Conservation (phyloP, 2,329 filamentous ascomycete species). For the Pyricularia sp. region DNA sequence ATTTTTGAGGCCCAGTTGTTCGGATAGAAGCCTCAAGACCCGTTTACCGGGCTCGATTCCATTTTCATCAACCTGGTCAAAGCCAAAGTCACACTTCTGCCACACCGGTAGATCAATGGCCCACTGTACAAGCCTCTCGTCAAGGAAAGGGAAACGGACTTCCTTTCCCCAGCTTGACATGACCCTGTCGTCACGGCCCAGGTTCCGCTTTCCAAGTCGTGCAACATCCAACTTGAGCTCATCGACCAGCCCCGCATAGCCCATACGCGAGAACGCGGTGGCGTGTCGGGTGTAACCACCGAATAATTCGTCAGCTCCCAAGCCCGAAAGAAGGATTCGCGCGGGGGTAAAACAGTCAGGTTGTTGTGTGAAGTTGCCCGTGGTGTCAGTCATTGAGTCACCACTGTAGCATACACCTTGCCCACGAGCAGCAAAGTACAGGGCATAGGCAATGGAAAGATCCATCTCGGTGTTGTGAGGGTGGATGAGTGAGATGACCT, state of each 20-base stretch:
- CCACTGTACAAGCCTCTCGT: slow-evolving; percentile 78
- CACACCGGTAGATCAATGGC: slow-evolving; percentile 65
- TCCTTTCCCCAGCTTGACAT: slow-evolving; percentile 86
- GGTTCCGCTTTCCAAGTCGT: slow-evolving; percentile 83
- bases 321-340: slow-evolving; percentile 78
- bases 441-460: slow-evolving; percentile 79
- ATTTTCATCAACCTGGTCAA: slow-evolving; percentile 16
- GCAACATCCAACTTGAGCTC: slow-evolving; percentile 81
- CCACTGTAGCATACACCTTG: slow-evolving; percentile 35
- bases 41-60: slow-evolving; percentile 71
- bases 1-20: slow-evolving; percentile 58
- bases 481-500: slow-evolving; percentile 69
- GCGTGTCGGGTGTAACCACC: slow-evolving; percentile 84
- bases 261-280: slow-evolving; percentile 60
- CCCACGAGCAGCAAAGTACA: slow-evolving; percentile 91
- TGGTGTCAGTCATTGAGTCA: slow-evolving; percentile 11
- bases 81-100: slow-evolving; percentile 84
- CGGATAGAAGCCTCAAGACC: slow-evolving; percentile 67
- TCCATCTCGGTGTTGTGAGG: slow-evolving; percentile 99
- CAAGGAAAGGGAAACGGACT: slow-evolving; percentile 81
- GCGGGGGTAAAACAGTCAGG: slow-evolving; percentile 47
- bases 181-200: slow-evolving; percentile 86
- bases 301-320: slow-evolving; percentile 94
- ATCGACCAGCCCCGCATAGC: slow-evolving; percentile 63
- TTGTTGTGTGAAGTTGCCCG: not conserved